Evolutionary conservation across 495 filamentous ascomycete species (phyloP).

Genomic region (Penicillium samsonianum): DNA sequence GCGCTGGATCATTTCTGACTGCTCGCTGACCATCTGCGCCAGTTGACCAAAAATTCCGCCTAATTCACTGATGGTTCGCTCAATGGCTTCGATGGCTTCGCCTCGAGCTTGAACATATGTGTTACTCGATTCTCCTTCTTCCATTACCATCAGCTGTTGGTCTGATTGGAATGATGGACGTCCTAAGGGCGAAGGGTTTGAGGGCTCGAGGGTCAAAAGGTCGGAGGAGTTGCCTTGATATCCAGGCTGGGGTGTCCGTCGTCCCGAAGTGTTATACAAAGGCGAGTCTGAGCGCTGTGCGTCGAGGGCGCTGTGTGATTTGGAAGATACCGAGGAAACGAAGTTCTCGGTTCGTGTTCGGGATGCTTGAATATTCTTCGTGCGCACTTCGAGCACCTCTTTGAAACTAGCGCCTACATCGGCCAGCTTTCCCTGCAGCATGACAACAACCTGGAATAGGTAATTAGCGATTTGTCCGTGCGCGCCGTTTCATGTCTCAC

Average conservation of each 20-base stretch:
- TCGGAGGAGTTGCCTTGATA: constrained; percentile 60
- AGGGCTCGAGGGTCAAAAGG: constrained; percentile 81
- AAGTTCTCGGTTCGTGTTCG: constrained; percentile 93
- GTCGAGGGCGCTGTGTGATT: constrained; percentile 66
- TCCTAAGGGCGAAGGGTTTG: constrained; percentile 55
- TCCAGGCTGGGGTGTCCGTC: constrained; percentile 62
- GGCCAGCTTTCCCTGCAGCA: constrained; percentile 92
- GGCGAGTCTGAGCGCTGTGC: constrained; percentile 68
- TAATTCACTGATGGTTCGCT: constrained; percentile 90
- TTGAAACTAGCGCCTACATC: constrained; percentile 95
- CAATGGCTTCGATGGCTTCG: constrained; percentile 95
- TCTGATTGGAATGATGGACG: constrained; percentile 63
- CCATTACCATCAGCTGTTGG: constrained; percentile 91
- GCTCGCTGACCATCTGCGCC: constrained; percentile 96
- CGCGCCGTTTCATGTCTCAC: constrained; percentile 13
- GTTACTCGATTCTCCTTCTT: constrained; percentile 83
- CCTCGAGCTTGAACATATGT: constrained; percentile 90
- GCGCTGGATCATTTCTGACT: constrained; percentile 89
- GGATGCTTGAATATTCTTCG: constrained; percentile 97
- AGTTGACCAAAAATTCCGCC: constrained; percentile 96
- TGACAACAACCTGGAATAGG: constrained; percentile 64
- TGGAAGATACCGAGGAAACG: constrained; percentile 81
- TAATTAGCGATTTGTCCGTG: constrained; percentile 25
- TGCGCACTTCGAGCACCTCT: constrained; percentile 92
- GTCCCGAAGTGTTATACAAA: constrained; percentile 79